Base-by-base conservation (phyloP, 1,284 basidiomycete genomes). In the Rhodotorula sp. region DNA sequence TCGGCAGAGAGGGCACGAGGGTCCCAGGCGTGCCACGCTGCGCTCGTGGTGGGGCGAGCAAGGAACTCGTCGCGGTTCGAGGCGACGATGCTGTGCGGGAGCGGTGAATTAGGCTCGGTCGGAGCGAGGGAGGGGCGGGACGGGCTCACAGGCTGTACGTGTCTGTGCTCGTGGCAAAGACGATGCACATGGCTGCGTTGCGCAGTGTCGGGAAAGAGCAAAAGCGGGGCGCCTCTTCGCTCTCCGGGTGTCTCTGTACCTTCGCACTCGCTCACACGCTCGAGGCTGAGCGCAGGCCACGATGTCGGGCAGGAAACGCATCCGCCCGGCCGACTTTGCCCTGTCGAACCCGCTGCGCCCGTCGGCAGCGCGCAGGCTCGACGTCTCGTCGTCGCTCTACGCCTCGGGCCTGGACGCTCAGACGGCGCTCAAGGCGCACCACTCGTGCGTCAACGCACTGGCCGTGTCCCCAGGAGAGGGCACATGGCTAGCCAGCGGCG, bases 401-500 rank as follows among this genome's bases (percentile, higher is more conserved):
- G 14, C 58, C 3, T n/a, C 58, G 0, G 45, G 49, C 17, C 64
- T 63, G 44, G 12, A 45, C 3, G 5, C 52, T 10, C 55, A 64
- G 45, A 67, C 65, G 3, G 66, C 66, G 74, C 82, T 91, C 9
- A 76, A 79, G 3, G 86, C 82, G 0, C 90, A 91, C 80, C 84
- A 81, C 27, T 89, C 88, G 1, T 91, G 90, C 79, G 87, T 91
- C 34, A 91, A 91, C 75, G 85, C 86, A 4, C 84, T 91, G 4
- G 81, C 85, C 0, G 88, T 90, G 78, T 90, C 89, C 3, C 83
- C 83, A 4, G 85, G 86, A 7, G 52, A 44, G 9, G 53, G 19
- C 53, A 89, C 89, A 1, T 91, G 88, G 84, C 80, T 91, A 46
- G 90, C 89, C 0, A 90, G 88, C 78, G 90, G 87, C 19, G 90